Evolutionary conservation across 345 rosid genomes (phyloP).

Genomic region (Draba incana): DNA sequence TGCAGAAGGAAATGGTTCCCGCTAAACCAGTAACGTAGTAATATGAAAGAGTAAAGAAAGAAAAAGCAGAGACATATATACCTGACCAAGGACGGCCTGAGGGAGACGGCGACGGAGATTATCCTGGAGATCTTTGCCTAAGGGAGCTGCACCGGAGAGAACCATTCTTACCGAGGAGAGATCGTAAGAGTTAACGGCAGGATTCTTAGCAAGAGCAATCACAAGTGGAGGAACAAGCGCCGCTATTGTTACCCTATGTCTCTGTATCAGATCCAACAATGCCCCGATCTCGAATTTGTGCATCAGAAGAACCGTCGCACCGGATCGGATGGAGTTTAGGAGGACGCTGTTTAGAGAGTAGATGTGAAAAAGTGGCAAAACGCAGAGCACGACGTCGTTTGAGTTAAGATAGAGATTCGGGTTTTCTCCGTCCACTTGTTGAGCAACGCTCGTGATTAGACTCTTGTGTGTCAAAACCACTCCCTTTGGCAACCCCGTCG

Average conservation of each 20-base stretch:
- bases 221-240: slow-evolving; percentile 94
- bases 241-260: slow-evolving; percentile 68
- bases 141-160: slow-evolving; percentile 94
- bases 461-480: slow-evolving; percentile 82
- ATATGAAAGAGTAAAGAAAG: no score
- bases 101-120: slow-evolving; percentile 70
- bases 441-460: slow-evolving; percentile 85
- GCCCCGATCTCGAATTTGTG: slow-evolving; percentile 84
- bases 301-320: slow-evolving; percentile 74
- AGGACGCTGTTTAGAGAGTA: slow-evolving; percentile 79
- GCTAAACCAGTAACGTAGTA: not conserved
- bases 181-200: slow-evolving; percentile 63
- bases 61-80: slow-evolving; percentile 11
- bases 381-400: slow-evolving; percentile 78
- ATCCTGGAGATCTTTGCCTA: slow-evolving; percentile 85
- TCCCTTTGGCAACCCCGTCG: slow-evolving; percentile 91
- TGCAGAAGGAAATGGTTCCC: slow-evolving; percentile 8
- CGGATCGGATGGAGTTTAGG: slow-evolving; percentile 65
- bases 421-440: slow-evolving; percentile 93
- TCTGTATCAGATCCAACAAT: slow-evolving; percentile 70
- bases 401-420: slow-evolving; percentile 64
- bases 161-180: slow-evolving; percentile 72
- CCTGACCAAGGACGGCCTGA: slow-evolving; percentile 88
- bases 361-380: slow-evolving; percentile 83
- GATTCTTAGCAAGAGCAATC: slow-evolving; percentile 77